Percentiles rank a stretch among this genome's conserved stretches.
Evolutionary conservation across 2,329 filamentous ascomycete species (phyloP).

Genomic region (Pestalotiopsis sp.): DNA sequence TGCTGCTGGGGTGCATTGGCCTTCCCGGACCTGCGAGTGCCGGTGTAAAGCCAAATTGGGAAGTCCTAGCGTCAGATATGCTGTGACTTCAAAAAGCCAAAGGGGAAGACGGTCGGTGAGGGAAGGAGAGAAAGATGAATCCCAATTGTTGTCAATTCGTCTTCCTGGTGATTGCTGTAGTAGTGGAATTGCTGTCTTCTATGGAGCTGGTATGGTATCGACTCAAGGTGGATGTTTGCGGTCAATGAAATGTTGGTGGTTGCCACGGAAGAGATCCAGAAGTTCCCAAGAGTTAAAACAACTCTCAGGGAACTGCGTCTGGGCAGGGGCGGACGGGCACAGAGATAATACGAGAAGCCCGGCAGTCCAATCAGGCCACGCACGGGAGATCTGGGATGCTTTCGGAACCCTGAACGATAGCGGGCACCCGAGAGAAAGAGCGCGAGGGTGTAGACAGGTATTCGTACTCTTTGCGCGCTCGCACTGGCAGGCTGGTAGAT

Average conservation of each 20-base stretch:
- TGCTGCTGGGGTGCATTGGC: background rate
- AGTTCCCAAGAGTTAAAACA: background rate
- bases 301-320: background rate
- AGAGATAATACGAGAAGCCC: background rate
- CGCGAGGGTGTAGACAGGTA: background rate
- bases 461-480: background rate
- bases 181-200: background rate
- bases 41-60: background rate
- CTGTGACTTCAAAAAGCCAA: slow-evolving; percentile 2
- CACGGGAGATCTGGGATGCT: background rate
- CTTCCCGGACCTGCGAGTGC: background rate
- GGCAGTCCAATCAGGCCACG: background rate
- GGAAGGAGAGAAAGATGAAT: too few relatives aligned
- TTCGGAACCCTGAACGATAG: background rate
- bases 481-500: background rate
- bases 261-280: background rate
- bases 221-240: background rate
- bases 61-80: background rate
- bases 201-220: background rate
- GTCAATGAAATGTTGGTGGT: background rate
- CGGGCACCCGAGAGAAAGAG: background rate
- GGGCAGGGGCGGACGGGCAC: background rate
- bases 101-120: background rate
- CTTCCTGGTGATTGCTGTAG: background rate
- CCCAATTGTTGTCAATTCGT: background rate